Evolutionary conservation across 129 eudicot species (phyloP).

Genomic region (Chrysanthemum seticuspe): DNA sequence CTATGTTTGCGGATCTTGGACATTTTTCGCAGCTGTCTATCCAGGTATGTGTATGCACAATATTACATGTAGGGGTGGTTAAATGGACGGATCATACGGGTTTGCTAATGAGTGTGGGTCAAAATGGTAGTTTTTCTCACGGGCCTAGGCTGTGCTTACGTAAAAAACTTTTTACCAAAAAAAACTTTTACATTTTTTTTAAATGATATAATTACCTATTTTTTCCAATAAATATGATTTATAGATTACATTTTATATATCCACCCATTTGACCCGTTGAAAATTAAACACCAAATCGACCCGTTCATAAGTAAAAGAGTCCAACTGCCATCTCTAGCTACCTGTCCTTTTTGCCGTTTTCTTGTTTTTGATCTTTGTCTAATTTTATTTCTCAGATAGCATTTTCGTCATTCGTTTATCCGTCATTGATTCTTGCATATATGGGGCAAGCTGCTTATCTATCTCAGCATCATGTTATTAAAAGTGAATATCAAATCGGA

Average conservation of each 20-base stretch:
- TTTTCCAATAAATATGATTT: neutral
- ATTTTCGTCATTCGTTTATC: slow-evolving; percentile 80
- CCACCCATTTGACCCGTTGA: neutral
- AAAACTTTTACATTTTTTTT: neutral
- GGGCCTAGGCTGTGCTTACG: neutral
- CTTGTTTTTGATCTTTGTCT: neutral
- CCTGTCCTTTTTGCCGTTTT: neutral
- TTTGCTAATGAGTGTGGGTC: neutral
- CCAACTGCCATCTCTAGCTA: neutral
- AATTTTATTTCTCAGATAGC: slow-evolving; percentile 59
- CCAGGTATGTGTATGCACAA: slow-evolving; percentile 45
- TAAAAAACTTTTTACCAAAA: neutral
- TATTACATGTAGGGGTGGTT: neutral
- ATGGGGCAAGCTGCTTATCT: slow-evolving; percentile 99
- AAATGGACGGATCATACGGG: neutral
- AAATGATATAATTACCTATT: neutral
- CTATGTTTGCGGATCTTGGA: slow-evolving; percentile 99
- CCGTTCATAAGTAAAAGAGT: neutral
- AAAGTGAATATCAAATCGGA: slow-evolving; percentile 56
- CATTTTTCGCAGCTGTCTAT: slow-evolving; percentile 94
- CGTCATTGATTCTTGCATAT: slow-evolving; percentile 87
- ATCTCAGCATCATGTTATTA: slow-evolving; percentile 71
- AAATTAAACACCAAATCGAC: neutral
- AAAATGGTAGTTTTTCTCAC: neutral
- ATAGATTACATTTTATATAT: neutral